Base-by-base conservation (phyloP, 768 basidiomycete genomes). In the Mycena venus region DNA sequence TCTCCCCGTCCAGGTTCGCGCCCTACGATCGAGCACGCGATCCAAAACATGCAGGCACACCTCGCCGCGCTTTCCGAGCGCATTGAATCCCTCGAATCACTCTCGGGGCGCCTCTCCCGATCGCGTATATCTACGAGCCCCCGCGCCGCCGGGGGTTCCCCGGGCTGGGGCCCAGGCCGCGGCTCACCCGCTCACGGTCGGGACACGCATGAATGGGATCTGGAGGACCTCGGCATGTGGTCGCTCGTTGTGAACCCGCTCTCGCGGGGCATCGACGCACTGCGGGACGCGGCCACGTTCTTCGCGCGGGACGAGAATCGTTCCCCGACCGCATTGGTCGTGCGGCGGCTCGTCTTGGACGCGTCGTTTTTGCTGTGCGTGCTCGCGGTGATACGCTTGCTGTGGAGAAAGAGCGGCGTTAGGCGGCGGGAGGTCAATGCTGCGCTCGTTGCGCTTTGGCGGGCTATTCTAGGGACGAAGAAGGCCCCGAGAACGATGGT, bases 181-280 rank as follows among this genome's bases (percentile, higher is more conserved):
- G 84, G 85, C 38, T 89, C 88, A 40, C 88, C 88, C 7, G 78
- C 85, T 38, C 80, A 82, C 47, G 78, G 83, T 4, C 80, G 79
- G 38, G 83, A 81, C 36, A 72, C 40, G 14, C 82, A 83, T 36
- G 82, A 86, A 23, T 94, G 93, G 92, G 93, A 95, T 79, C 79
- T 94, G n/a, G 90, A 94, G 61, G 94, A 96, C 80, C 86, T 96
- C 80, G 95, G 95, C 58, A 89, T 96, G 86, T 96, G 95, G 95
- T 90, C 95, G 9, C 77, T 93, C 55, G 85, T 95, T 19, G 84
- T 95, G 8, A 90, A 89, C 72, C 94, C 94, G 12, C 64, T 95
- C 15, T 83, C 89, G n/a, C 86, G 87, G 34, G 87, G 89, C 25
- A 72, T 91, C 17, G 85, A 86, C 14, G 81, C 82, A 27, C 75